A percentile compares a stretch with the other conserved stretches of the same genome.
Evolutionary conservation across 495 filamentous ascomycete species (phyloP).

Genomic region (Aspergillus bridgeri): DNA sequence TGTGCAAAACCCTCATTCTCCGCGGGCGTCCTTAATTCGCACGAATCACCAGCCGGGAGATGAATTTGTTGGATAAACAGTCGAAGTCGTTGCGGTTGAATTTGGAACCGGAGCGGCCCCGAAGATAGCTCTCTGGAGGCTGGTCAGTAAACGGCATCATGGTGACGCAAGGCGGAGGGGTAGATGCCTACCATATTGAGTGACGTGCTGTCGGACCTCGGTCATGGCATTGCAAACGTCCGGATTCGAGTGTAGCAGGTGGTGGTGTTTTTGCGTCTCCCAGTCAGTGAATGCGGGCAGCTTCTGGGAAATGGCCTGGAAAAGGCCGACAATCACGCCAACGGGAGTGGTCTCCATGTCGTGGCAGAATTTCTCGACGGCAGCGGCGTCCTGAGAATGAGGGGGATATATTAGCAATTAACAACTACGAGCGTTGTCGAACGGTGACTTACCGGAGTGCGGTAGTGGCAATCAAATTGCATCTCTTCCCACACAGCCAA

Average conservation of each 20-base stretch:
- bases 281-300: conserved; percentile 85
- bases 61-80: conserved; percentile 89
- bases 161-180: neutral
- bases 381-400: conserved; percentile 55
- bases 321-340: conserved; percentile 89
- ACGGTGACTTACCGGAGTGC: conserved; percentile 56
- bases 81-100: conserved; percentile 91
- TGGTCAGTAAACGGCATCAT: conserved; percentile 21
- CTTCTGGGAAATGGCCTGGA: conserved; percentile 94
- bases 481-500: conserved; percentile 95
- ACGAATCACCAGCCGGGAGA: conserved; percentile 89
- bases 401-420: conserved; percentile 6
- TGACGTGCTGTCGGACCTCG: conserved; percentile 83
- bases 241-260: conserved; percentile 78
- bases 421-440: neutral
- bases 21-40: conserved; percentile 66
- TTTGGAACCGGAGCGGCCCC: conserved; percentile 55
- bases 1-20: conserved; percentile 4
- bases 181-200: conserved; percentile 74
- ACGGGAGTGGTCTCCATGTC: conserved; percentile 95
- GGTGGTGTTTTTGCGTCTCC: conserved; percentile 84
- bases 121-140: conserved; percentile 56
- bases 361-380: conserved; percentile 85
- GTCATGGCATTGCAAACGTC: conserved; percentile 93
- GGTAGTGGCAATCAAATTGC: conserved; percentile 95